Base-by-base conservation (phyloP, 257 asterid genomes). In the Datura wrightii region DNA sequence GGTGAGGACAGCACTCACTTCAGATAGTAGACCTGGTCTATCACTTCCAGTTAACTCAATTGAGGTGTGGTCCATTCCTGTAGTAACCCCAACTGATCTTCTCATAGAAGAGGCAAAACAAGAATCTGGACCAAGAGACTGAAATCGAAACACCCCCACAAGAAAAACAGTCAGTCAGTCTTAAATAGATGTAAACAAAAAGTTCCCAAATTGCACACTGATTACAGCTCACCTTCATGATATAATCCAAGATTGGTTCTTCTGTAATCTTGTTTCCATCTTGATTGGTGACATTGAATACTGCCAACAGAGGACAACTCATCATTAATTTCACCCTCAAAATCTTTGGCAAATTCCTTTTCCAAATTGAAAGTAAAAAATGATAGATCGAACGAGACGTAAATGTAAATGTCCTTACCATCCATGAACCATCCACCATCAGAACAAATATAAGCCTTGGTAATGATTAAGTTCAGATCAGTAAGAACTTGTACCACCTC, bases 381-480 rank as follows among this genome's bases (percentile, higher is more conserved):
- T 19, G 41, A 53, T 10, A 37, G 78, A 37, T 42, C 9, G 4
- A 56, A 3, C 46, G 19, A 5, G 10, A 59, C 62, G 37, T 5
- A 55, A 66, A 85, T 78, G 70, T 4, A 79, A 88, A 41, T 62
- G 46, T 15, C 9, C 59, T 76, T 93, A 97, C 99, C 99, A 85
- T 97, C 99, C 99, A 97, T 97, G 83, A 95, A 97, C 99, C 99
- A 97, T 83, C 99, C 98, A 41, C 98, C 99, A 93, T 97, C 99
- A 37, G 99, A 97, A 88, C 93, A 90, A 6, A 97, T 97, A 71
- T 95, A 95, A 72, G 98, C 99, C 85, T 97, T 97, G 24, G 93
- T 92, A 58, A 97, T 89, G 79, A 91, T 56, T 16, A 97, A 92
- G 88, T 94, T 95, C 88, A 97, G 99, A 92, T 97, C 99, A 31